phyloP scores from a whole-genome alignment of 352 stramenopile species.

The Sclerospora graminicola region DNA sequence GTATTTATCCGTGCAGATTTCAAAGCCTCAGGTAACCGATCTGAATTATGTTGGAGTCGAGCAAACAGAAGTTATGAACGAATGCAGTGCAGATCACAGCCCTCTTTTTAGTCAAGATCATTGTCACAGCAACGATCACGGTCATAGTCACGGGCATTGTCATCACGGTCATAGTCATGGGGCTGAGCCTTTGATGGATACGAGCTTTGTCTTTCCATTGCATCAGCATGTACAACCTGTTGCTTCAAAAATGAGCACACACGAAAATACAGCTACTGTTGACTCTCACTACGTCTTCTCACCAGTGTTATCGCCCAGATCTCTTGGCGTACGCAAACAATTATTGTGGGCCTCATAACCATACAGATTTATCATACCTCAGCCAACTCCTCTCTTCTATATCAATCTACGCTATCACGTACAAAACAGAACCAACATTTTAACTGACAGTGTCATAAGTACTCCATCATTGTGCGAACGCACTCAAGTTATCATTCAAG shows the following conservation, averaged over 20 bases:
- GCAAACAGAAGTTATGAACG: conserved; percentile 3
- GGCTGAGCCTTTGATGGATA: conserved; percentile 2
- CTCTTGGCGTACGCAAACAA: conserved; percentile 3
- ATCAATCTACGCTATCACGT: no score
- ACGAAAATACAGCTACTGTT: conserved; percentile 54
- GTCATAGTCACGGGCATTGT: conserved; percentile 15
- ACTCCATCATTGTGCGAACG: no score
- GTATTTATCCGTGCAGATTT: conserved; percentile 56
- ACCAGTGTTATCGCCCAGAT: conserved; percentile 6
- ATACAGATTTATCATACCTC: not conserved
- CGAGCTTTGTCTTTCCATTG: conserved; percentile 7
- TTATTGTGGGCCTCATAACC: conserved; percentile 6
- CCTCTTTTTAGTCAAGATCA: conserved; percentile 15
- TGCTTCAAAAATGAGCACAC: conserved; percentile 38
- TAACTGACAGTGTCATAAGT: not conserved
- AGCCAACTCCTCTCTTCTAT: conserved; percentile 1
- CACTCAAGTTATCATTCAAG: no score
- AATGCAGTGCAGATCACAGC: conserved; percentile 9
- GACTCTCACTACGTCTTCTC: conserved; percentile 18
- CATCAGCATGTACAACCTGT: conserved; percentile 8
- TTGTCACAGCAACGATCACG: conserved; percentile 6
- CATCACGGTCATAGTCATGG: conserved; percentile 16
- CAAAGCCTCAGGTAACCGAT: conserved; percentile 26
- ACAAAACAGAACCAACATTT: no score
- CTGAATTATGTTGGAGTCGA: conserved; percentile 3